Percentiles rank a stretch among this genome's conserved stretches.
phyloP scores from a whole-genome alignment of 2,329 filamentous ascomycete species.

The Xylariaceae sp. region DNA sequence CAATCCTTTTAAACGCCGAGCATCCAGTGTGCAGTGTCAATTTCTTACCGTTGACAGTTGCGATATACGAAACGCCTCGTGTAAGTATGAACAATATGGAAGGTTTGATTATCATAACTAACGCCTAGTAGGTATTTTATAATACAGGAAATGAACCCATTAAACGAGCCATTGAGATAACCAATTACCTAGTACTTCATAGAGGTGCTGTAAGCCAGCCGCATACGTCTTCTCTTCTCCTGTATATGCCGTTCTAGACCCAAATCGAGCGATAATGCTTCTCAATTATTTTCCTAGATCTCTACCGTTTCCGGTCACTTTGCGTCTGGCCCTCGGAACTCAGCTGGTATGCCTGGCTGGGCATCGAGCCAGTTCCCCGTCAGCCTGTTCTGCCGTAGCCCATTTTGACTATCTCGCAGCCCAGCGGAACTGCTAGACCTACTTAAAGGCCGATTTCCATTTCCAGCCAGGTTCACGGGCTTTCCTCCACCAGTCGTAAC shows the following conservation, averaged over 20 bases:
- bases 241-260: background rate
- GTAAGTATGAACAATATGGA: background rate
- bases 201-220: no score
- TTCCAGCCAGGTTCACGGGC: background rate
- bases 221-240: background rate
- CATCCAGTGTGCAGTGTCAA: no score
- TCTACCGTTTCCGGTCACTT: background rate
- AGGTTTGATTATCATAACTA: background rate
- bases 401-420: constrained; percentile 38
- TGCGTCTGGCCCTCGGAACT: constrained; percentile 20
- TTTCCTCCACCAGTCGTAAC: constrained; percentile 21
- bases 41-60: no score
- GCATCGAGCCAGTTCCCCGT: constrained; percentile 25
- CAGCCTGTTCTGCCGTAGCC: constrained; percentile 40
- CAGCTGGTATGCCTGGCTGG: constrained; percentile 25
- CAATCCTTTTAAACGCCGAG: no score
- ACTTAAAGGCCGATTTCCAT: constrained; percentile 14
- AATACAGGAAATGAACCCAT: background rate
- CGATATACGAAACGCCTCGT: no score
- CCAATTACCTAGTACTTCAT: no score
- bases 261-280: background rate
- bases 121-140: background rate
- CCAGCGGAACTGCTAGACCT: constrained; percentile 29
- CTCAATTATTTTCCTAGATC: background rate
- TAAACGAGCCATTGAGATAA: background rate